A percentile compares a stretch with the other conserved stretches of the same genome.
Conservation (phyloP, 805 yeast species). For the Schwanniomyces occidentalis region DNA sequence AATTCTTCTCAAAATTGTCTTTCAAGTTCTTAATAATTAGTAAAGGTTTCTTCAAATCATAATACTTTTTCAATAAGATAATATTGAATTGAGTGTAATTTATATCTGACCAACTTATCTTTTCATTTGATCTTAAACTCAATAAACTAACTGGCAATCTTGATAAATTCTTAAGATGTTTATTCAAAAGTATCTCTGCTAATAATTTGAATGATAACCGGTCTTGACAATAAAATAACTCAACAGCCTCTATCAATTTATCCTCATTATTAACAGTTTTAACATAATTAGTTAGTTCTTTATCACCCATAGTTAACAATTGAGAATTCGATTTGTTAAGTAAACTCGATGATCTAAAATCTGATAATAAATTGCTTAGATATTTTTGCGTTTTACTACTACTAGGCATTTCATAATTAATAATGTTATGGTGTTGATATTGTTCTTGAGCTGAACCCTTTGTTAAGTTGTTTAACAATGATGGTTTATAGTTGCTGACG, state of each 20-base stretch:
- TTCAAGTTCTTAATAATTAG: constrained; percentile 30
- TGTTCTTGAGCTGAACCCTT: constrained; percentile 35
- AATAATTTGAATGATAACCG: constrained; percentile 24
- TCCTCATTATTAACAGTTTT: constrained; percentile 17
- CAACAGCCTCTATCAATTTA: constrained; percentile 20
- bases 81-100: constrained; percentile 28
- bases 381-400: constrained; percentile 7
- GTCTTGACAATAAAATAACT: constrained; percentile 25
- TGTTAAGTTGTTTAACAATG: constrained; percentile 30
- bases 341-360: constrained; percentile 15
- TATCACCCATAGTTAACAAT: constrained; percentile 16
- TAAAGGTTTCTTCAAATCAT: constrained; percentile 34
- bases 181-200: constrained; percentile 29
- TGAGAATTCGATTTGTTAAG: constrained; percentile 9
- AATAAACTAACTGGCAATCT: constrained; percentile 17
- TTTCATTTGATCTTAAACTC: constrained; percentile 5
- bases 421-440: constrained; percentile 13
- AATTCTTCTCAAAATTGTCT: constrained; percentile 23
- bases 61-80: constrained; percentile 36
- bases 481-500: constrained; percentile 27
- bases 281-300: constrained; percentile 20
- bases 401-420: constrained; percentile 2
- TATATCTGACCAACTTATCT: constrained; percentile 17
- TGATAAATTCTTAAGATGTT: constrained; percentile 19
- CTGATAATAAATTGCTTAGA: constrained; percentile 25